Evolutionary conservation across 1,284 basidiomycete species (phyloP), one percentile per base, ranked within the genome.

Genomic region (Microbotryum saponariae): DNA sequence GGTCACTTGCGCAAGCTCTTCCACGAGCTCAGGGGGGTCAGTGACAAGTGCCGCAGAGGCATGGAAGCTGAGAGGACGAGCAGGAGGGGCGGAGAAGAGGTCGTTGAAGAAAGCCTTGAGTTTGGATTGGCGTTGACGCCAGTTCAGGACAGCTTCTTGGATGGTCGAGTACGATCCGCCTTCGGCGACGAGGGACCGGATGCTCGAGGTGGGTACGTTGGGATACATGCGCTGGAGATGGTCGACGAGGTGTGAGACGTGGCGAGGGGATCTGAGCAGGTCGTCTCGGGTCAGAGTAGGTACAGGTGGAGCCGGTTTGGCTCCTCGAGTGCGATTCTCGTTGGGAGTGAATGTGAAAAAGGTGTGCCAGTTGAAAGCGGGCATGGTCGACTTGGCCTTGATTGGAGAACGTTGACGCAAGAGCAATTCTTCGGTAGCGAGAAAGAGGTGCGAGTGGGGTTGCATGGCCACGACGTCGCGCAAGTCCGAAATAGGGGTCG

Each of bases 241-340:
- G 2, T 23, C 5, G 8, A 51, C 16, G 46, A 64, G 59, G 1
- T 44, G 44, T 23, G 37, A 8, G 18, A 33, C 27, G 54, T 61
- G 48, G 5, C 23, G 12, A 10, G 59, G 33, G 6, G 59, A 53
- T 29, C 31, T 59, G 37, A 64, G 53, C 14, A 64, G 50, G 53
- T 64, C 63, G 49, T 33, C 46, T 14, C 18, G 59, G 52, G n/a
- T 42, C 31, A 31, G 42, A 3, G 8, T 3, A 6, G 16, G 45
- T 1, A 23, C 44, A 3, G 33, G 14, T 4, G n/a, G 27, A 16
- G 12, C 10, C 8, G 10, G 12, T 16, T 2, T 16, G 33, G 37
- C 33, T 23, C 16, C 27, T 50, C 27, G 48, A 50, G 18, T 6
- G 14, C 21, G 23, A n/a, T 50, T 50, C 10, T 25, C 10, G 33